Base-by-base conservation (phyloP, 306 rosid species). In the Citrullus amarus region DNA sequence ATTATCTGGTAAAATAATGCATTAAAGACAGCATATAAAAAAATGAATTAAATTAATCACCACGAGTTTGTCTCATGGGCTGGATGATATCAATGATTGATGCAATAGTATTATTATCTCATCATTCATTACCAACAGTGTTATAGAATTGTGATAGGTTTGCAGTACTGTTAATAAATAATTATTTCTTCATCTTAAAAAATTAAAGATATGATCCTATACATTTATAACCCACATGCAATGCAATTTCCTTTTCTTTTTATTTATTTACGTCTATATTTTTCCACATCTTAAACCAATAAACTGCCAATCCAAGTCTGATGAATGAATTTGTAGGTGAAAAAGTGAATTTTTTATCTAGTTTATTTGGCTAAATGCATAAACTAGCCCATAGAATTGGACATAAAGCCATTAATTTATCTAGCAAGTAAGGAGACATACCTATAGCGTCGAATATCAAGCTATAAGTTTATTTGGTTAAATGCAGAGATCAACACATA, bases 41-140 rank as follows among this genome's bases (percentile, higher is more conserved):
- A 43, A 48, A 48, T 69, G 28, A 67, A 67, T 39, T 67, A 63
- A 63, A 63, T 63, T 67, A 69, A 20, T 69, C 2, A 69, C n/a
- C n/a, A 69, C 5, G 56, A 43, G 54, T n/a, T 38, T 39, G 51
- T n/a, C 18, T 67, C 48, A 20, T 69, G 56, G 30, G 75, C 54
- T 48, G 54, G 54, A 48, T 48, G 75, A 20, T 41, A 68, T 71
- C 58, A 71, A 71, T 71, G n/a, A 71, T 71, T 71, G 76, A 48
- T 43, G 10, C 56, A 10, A 43, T 20, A n/a, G 8, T 69, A 69
- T 69, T 63, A 67, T 67, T 67, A 67, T 43, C 54, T 10, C 54
- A 69, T 69, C 75, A 43, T 43, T 68, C 51, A 39, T 38, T 18
- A 63, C 2, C 46, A 67, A 14, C 2, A 65, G 46, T 15, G 8